Percentiles rank a stretch among this genome's conserved stretches.
These are phyloP conservation scores for Plasmodium ovale DNA, from an alignment of 169 alveolate species.

Conservation along the genomic window DNA sequence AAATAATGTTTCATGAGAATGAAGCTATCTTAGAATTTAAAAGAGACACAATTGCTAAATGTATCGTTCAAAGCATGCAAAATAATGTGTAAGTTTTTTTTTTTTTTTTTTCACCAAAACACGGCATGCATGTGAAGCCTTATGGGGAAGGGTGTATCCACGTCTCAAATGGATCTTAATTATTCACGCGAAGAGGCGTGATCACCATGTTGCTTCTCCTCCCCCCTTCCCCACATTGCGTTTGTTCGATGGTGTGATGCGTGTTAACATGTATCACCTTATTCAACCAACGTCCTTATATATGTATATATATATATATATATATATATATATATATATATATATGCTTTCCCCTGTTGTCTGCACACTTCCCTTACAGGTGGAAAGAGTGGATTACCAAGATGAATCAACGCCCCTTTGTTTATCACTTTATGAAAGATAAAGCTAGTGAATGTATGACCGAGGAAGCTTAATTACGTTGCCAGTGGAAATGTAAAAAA, in stretches of 20 bases:
- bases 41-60: constrained; percentile 32
- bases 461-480: no score
- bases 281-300: neutral
- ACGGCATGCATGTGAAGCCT: neutral
- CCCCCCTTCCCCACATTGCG: no score
- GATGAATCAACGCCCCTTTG: constrained; percentile 41
- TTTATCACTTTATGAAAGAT: constrained; percentile 43
- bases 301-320: neutral
- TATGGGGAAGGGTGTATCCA: no score
- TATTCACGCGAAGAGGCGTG: no score
- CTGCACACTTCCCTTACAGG: neutral
- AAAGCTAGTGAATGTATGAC: constrained; percentile 1
- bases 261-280: no score
- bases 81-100: constrained; percentile 32
- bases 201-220: no score
- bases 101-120: neutral
- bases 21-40: constrained; percentile 26
- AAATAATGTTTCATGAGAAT: constrained; percentile 29
- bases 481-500: no score
- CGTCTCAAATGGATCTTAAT: no score
- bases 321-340: neutral
- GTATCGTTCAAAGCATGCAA: constrained; percentile 10
- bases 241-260: no score
- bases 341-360: neutral
- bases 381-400: constrained; percentile 67